Percentiles rank a stretch among this genome's conserved stretches.
Evolutionary conservation across 164 flowering plant genomes (phyloP).

Genomic region (Vitis vinifera): DNA sequence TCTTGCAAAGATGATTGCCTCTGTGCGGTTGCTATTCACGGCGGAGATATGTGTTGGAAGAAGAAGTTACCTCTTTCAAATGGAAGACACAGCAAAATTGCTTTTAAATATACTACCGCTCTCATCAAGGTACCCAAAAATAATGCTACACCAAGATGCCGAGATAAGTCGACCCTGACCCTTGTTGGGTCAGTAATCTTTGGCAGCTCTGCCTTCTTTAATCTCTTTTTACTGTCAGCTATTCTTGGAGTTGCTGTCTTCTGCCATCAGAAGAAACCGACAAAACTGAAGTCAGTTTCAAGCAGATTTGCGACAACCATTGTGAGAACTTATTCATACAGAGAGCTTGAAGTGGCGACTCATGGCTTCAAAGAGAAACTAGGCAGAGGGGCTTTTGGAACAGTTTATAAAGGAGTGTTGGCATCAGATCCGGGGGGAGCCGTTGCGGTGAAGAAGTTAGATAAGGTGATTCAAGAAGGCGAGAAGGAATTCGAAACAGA

Average conservation of each 20-base stretch:
- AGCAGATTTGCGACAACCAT: background rate
- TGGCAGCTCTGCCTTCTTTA: slow-evolving; percentile 6
- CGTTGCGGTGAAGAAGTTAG: slow-evolving; percentile 16
- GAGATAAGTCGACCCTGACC: too few relatives aligned
- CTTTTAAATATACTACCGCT: background rate
- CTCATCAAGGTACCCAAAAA: too few relatives aligned
- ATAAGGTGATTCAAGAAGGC: background rate
- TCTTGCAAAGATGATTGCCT: slow-evolving; percentile 11
- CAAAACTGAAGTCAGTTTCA: background rate
- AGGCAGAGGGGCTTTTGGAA: slow-evolving; percentile 19
- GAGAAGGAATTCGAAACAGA: too few relatives aligned
- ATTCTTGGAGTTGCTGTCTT: background rate
- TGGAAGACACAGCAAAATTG: background rate
- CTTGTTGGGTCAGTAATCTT: background rate
- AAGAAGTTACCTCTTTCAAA: slow-evolving; percentile 19
- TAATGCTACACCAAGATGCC: too few relatives aligned
- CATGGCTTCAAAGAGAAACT: slow-evolving; percentile 11
- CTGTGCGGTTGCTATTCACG: slow-evolving; percentile 12
- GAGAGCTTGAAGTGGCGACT: slow-evolving; percentile 14
- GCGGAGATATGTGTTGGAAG: background rate
- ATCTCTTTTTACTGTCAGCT: background rate
- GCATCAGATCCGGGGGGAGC: background rate
- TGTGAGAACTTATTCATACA: slow-evolving; percentile 9
- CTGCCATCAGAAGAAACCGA: background rate
- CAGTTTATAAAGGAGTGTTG: slow-evolving; percentile 10